Percentiles rank a stretch among this genome's conserved stretches.
phyloP scores from a whole-genome alignment of 768 basidiomycete genomes.

The Pisolithus microcarpus region DNA sequence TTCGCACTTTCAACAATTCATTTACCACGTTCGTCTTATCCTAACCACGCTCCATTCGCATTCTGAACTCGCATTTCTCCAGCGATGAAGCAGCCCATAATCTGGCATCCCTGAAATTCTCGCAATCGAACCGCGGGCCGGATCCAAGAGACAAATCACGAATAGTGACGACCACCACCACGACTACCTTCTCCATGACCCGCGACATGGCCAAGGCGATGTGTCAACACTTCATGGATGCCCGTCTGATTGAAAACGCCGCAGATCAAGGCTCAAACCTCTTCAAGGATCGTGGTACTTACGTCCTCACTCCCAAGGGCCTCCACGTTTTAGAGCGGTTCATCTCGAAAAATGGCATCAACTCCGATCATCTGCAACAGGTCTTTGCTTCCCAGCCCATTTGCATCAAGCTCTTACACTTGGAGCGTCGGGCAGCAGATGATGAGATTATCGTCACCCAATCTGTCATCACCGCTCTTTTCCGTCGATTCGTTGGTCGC shows the following conservation, averaged over 20 bases:
- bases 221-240: slow-evolving; percentile 99
- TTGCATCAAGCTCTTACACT: slow-evolving; percentile 94
- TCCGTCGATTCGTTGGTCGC: slow-evolving; percentile 90
- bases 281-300: slow-evolving; percentile 98
- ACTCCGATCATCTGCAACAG: slow-evolving; percentile 81
- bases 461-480: slow-evolving; percentile 88
- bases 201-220: slow-evolving; percentile 99
- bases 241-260: slow-evolving; percentile 94
- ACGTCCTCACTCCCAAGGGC: slow-evolving; percentile 93
- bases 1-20: slow-evolving; percentile 88
- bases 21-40: slow-evolving; percentile 78
- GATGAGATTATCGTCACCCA: slow-evolving; percentile 98
- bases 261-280: slow-evolving; percentile 80
- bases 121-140: slow-evolving; percentile 96
- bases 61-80: slow-evolving; percentile 9
- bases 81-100: slow-evolving; percentile 95
- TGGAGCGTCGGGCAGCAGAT: slow-evolving; percentile 85
- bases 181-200: slow-evolving; percentile 99
- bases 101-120: slow-evolving; percentile 92
- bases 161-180: slow-evolving; percentile 98
- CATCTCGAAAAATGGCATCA: slow-evolving; percentile 98
- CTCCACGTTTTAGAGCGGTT: slow-evolving; percentile 99
- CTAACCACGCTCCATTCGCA: background rate
- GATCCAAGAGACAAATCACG: slow-evolving; percentile 97
- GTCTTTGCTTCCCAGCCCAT: slow-evolving; percentile 92